phyloP scores from a whole-genome alignment of 441 rosid species.

The Biscutella laevigata region DNA sequence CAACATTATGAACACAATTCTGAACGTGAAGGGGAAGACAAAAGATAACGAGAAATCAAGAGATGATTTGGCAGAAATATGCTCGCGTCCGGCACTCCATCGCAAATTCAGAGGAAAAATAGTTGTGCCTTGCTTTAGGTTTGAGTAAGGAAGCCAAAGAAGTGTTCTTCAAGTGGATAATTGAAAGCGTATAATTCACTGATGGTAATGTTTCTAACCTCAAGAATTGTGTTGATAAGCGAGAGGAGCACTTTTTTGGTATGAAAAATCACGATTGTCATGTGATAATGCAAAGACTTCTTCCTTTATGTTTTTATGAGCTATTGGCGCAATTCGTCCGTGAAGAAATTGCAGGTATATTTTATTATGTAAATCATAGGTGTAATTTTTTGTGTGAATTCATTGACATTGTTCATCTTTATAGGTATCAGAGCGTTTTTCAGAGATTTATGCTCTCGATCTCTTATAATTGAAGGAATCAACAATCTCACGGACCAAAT shows the following conservation, averaged over 20 bases:
- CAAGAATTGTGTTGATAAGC: background rate
- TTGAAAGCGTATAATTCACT: background rate
- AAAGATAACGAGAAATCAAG: background rate
- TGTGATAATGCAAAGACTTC: background rate
- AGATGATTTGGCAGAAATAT: background rate
- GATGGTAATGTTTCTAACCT: background rate
- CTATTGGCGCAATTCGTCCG: background rate
- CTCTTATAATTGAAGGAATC: background rate
- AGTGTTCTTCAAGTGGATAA: background rate
- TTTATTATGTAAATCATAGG: too few species aligned
- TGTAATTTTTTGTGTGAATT: too few species aligned
- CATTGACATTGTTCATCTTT: too few species aligned
- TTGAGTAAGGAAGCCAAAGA: background rate
- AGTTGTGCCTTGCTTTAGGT: background rate
- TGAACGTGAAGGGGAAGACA: too few species aligned
- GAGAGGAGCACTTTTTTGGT: background rate
- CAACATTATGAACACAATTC: background rate
- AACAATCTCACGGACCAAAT: background rate
- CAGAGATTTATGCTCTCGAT: background rate
- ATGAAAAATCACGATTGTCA: background rate
- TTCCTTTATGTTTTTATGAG: background rate
- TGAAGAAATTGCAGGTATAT: background rate
- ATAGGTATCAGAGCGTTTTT: background rate
- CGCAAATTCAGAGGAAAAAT: background rate
- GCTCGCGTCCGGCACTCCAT: background rate